Evolutionary conservation across 176 grass and related monocot species (phyloP), one percentile per base, ranked within the genome.

Genomic region (Aegilops tauschii): DNA sequence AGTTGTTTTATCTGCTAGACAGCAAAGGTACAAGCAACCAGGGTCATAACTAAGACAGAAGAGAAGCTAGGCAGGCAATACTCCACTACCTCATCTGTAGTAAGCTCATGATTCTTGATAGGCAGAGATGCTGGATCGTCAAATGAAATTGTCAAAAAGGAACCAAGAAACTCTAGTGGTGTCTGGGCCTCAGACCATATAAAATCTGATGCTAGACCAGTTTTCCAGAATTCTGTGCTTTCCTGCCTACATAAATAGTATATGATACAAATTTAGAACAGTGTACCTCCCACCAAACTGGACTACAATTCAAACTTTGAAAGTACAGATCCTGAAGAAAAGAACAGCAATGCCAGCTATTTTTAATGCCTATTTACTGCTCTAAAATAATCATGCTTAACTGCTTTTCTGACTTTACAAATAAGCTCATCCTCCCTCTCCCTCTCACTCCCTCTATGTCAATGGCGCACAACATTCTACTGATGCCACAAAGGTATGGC

Each of bases 91-190:
- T 95, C 93, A 67, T 98, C 87, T 72, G 95, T 95, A 76, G 95
- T 93, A 44, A 95, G 76, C 35, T 98, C 93, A 88, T 98, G 95
- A 85, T 93, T 89, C 82, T 91, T 95, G 14, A 93, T 95, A 4
- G 87, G 66, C 23, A 92, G 69, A 86, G 89, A 95, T 81, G 83
- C 85, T 71, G 87, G 83, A 76, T 93, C 79, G 36, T 95, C 95
- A 87, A 95, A 98, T 72, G 95, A 95, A 76, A 98, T 88, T 8
- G 40, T 61, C 64, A 89, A 83, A 93, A 66, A 89, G 32, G 95
- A 93, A 82, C 95, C 93, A 73, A 98, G 90, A 84, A 93, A 98
- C 47, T 98, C 93, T 9, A 98, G 82, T 3, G 95, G 93, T 11
- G 91, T 65, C 65, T 92, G 77, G 45, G 78, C 45, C 14, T 93